These are phyloP conservation scores for Hemisphaericaspora lyxosophila DNA, from an alignment of 1,139 yeast genomes.

Conservation along the genomic window DNA sequence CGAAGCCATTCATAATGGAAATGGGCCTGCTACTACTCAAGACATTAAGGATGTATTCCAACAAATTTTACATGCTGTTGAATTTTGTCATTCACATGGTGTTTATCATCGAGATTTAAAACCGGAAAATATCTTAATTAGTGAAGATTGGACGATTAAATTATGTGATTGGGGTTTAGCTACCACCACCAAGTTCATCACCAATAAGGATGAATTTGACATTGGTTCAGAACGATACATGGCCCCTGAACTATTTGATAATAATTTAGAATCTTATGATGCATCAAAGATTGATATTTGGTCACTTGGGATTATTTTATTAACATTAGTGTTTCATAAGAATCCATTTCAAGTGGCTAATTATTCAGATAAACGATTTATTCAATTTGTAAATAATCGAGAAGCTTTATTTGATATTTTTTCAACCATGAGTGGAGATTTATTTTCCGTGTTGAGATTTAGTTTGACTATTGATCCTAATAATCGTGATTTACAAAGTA, in stretches of 20 bases:
- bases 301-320: conserved; percentile 85
- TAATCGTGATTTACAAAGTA: conserved; percentile 65
- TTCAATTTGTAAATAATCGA: conserved; percentile 83
- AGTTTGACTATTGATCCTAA: conserved; percentile 84
- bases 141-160: conserved; percentile 78
- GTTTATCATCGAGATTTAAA: conserved; percentile 87
- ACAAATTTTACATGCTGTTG: conserved; percentile 77
- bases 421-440: conserved; percentile 83
- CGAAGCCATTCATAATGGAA: conserved; percentile 82
- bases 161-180: conserved; percentile 94
- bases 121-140: conserved; percentile 82
- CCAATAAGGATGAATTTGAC: conserved; percentile 65
- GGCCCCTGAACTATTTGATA: conserved; percentile 91
- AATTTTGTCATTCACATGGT: conserved; percentile 68
- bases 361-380: conserved; percentile 78
- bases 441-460: conserved; percentile 77
- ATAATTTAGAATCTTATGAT: conserved; percentile 62
- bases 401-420: conserved; percentile 92
- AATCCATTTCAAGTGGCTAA: conserved; percentile 88
- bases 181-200: conserved; percentile 59
- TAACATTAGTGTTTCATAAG: conserved; percentile 85
- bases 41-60: conserved; percentile 73
- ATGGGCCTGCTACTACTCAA: conserved; percentile 75
- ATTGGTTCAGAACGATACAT: conserved; percentile 94
- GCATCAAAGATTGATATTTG: conserved; percentile 89